phyloP scores from a whole-genome alignment of 352 stramenopile genomes.

The Globisporangium cystogenes region DNA sequence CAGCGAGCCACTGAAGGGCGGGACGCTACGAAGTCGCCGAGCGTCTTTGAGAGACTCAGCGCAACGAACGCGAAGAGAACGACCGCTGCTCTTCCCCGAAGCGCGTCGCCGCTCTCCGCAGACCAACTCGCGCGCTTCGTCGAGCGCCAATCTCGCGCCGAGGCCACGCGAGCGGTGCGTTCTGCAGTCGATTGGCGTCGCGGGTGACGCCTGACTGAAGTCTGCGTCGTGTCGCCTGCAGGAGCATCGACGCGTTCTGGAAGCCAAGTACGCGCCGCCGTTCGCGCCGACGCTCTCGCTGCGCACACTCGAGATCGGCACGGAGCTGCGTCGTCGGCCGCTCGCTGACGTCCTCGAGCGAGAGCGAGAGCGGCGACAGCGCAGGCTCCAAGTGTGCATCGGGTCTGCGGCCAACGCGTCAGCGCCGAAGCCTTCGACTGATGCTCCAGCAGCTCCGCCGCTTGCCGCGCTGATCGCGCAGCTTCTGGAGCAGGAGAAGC shows the following conservation, averaged over 20 bases:
- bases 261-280: constrained; percentile 11
- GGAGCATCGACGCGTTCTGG: constrained; percentile 2
- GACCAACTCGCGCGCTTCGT: constrained; percentile 20
- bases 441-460: neutral
- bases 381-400: neutral
- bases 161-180: constrained; percentile 6
- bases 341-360: constrained; percentile 7
- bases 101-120: neutral
- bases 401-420: neutral
- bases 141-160: constrained; percentile 12
- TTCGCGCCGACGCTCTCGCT: constrained; percentile 24
- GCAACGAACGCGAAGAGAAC: constrained; percentile 2
- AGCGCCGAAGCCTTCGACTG: neutral
- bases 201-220: neutral
- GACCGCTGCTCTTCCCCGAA: constrained; percentile 1
- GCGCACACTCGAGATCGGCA: constrained; percentile 22
- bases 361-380: constrained; percentile 12
- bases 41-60: constrained; percentile 26
- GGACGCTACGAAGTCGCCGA: neutral
- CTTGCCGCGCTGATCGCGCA: neutral
- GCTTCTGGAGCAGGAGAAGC: constrained; percentile 4
- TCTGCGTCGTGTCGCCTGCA: constrained; percentile 4
- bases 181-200: neutral
- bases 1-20: neutral
- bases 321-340: constrained; percentile 10